Base-by-base conservation (phyloP, 2,329 filamentous ascomycete species). In the Aspergillus proliferans region DNA sequence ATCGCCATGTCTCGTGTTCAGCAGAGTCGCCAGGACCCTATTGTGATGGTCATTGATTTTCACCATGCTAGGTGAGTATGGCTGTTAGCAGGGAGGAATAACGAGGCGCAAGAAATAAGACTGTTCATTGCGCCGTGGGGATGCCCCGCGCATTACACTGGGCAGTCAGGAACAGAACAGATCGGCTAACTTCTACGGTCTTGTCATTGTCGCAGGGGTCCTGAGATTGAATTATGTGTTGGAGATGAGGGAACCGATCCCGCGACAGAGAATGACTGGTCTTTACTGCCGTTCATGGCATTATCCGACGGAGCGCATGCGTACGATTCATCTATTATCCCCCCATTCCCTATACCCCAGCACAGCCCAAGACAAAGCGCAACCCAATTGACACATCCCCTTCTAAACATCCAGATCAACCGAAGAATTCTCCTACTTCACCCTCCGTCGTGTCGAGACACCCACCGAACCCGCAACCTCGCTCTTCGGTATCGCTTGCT, bases 401-500 rank as follows among this genome's bases (percentile, higher is more conserved):
- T 21, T 15, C 30, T 41, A 39, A 21, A 30, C 5, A 47, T 34
- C 30, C 62, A 93, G 88, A 48, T 85, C 88, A 19, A 86, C 86
- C 50, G 93, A 98, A 72, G 93, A 97, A 72, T 98, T 97, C 75
- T 96, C 91, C 46, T 98, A 98, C 74, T 98, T 98, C 69, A 97
- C 92, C 7, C 83, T 98, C 46, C 79, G 89, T 50, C 82, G 83
- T 47, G 72, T 72, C 52, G 66, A 66, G 43, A 73, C 72, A 8
- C 46, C 65, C 1, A 61, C 60, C 2, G 50, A 54, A 28, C 81
- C 85, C 6, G 82, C 83, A 26, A 90, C 88, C 2, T 95, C 89
- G 21, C 82, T 98, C 19, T 98, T 98, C 66, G 93, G 93, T 53
- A 96, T 98, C 64, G 87, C 90, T 15, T 98, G 93, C 69, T 95